A percentile compares a stretch with the other conserved stretches of the same genome.
These are phyloP conservation scores for Aspergillus sergii DNA, from an alignment of 2,329 filamentous ascomycete genomes.

Conservation along the genomic window DNA sequence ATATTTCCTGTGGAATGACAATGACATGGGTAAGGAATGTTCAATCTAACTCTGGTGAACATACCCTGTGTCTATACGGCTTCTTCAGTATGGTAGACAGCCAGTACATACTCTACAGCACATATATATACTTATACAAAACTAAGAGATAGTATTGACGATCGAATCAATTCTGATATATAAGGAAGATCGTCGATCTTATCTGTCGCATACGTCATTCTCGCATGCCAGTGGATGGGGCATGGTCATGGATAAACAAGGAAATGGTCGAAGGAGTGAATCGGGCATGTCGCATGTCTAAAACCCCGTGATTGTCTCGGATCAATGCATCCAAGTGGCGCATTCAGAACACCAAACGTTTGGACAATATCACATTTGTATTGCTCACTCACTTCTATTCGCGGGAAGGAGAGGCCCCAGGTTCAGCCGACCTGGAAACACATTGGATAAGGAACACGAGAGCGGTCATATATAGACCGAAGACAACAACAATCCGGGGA, in stretches of 20 bases:
- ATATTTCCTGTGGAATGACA: neutral
- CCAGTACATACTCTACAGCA: neutral
- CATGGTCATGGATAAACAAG: neutral
- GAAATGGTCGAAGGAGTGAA: neutral
- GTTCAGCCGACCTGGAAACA: neutral
- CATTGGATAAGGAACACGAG: constrained; percentile 7
- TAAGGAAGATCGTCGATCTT: neutral
- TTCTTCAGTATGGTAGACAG: neutral
- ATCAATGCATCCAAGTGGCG: neutral
- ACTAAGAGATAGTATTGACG: neutral
- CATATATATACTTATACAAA: neutral
- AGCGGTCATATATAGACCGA: constrained; percentile 7
- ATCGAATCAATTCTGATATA: neutral
- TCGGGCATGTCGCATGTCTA: neutral
- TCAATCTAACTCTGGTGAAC: too few relatives aligned
- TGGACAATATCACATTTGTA: neutral
- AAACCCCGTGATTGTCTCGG: neutral
- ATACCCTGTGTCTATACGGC: neutral
- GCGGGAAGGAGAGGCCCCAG: neutral
- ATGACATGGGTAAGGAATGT: neutral
- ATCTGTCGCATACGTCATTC: neutral
- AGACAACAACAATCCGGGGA: constrained; percentile 15
- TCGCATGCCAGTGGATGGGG: neutral
- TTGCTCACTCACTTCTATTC: neutral
- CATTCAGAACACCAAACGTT: neutral